A percentile compares a stretch with the other conserved stretches of the same genome.
Conservation (phyloP, 306 rosid species). For the barrel medic (Medicago truncatula) region MtrunA17r5.0-ANR NC_053048.1:2234501-2235000, state of each 20-base stretch:
- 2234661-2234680: slow-evolving; percentile 8
- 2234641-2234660: slow-evolving; percentile 30
- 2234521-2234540: no score
- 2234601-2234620: slow-evolving; percentile 33
- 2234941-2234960: slow-evolving; percentile 75
- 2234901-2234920: slow-evolving; percentile 15
- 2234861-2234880: slow-evolving; percentile 69
- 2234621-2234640: slow-evolving; percentile 42
- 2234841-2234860: slow-evolving; percentile 96
- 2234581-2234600: slow-evolving; percentile 11
- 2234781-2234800: slow-evolving; percentile 99
- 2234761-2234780: no score
- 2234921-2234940: slow-evolving; percentile 41
- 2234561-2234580: slow-evolving; percentile 8
- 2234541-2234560: no score
- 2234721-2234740: slow-evolving; percentile 94
- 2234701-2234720: slow-evolving; percentile 15
- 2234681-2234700: slow-evolving; percentile 12
- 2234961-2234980: slow-evolving; percentile 34
- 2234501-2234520: neutral
- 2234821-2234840: slow-evolving; percentile 98
- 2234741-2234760: no score
- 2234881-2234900: slow-evolving; percentile 31
- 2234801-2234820: slow-evolving; percentile 91
- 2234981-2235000: slow-evolving; percentile 37